Evolutionary conservation across 176 grass and related monocot species (phyloP).

Genomic region (Luzula sylvatica): DNA sequence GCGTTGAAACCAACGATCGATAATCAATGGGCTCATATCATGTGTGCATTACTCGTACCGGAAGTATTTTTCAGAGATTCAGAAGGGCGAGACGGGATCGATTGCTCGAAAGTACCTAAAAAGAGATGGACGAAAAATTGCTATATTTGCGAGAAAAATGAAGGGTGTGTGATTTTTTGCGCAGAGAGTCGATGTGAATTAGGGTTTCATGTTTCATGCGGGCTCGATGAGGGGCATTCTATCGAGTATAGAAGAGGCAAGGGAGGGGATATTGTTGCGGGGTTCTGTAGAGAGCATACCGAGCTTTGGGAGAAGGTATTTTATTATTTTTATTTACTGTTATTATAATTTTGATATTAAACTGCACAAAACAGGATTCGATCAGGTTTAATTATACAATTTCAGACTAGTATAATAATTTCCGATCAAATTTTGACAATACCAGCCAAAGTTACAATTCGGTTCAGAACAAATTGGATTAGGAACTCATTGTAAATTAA

Average conservation of each 20-base stretch:
- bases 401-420: neutral
- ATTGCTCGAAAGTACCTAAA: conserved; percentile 54
- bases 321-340: neutral
- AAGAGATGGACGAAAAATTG: conserved; percentile 41
- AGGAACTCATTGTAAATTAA: neutral
- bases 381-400: neutral
- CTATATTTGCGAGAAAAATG: conserved; percentile 50
- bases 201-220: conserved; percentile 82
- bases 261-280: conserved; percentile 47
- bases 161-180: conserved; percentile 67
- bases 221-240: conserved; percentile 43
- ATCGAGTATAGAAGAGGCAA: conserved; percentile 66
- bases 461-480: too few species aligned
- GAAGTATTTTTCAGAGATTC: conserved; percentile 89
- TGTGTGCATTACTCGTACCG: conserved; percentile 72
- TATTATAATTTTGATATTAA: neutral
- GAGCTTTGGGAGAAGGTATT: conserved; percentile 81
- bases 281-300: conserved; percentile 78
- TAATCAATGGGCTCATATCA: conserved; percentile 64
- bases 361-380: too few species aligned
- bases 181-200: conserved; percentile 64
- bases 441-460: too few species aligned
- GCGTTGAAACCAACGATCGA: conserved; percentile 66
- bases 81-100: conserved; percentile 59
- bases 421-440: too few species aligned